Evolutionary conservation across 306 rosid species (phyloP), one percentile per base, ranked within the genome.

Genomic region (Lablab purpureus): DNA sequence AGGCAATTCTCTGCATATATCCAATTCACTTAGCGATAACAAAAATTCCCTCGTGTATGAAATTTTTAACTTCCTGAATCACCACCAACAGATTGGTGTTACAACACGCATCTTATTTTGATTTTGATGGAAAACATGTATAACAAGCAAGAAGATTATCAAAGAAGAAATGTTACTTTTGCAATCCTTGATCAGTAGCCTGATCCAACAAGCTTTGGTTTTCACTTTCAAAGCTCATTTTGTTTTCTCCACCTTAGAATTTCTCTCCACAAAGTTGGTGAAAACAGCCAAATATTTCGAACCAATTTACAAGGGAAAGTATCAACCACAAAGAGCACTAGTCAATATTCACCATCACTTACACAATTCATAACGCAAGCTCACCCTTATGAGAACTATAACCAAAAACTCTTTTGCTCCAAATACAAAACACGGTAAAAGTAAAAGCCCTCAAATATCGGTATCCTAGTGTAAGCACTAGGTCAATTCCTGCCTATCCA

Each of bases 21-120:
- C 98, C 88, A 91, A 88, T 64, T 87, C 91, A 50, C 94, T 89
- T 7, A 96, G 52, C 2, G 99, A 96, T 64, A 96, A 64, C 12
- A 96, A 85, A 81, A 93, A 96, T 43, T 93, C 98, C 74, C 94
- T 86, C 1, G 96, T 81, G 73, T 93, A 91, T 2, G 92, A 80
- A 71, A 85, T 50, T 81, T 43, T 93, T 40, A 54, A 28, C 76
- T 77, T 89, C 98, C 99, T 96, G 89, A 11, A 69, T 54, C 88
- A 88, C 52, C 34, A 83, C 37, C 19, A 58, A 41, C 76, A 81
- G 27, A 71, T n/a, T 25, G 46, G 40, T 71, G 46, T 85, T 45
- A 82, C 34, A 49, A 71, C 70, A 62, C 73, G 56, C 75, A 71
- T 58, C 49, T 76, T 46, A 67, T 30, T 56, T 41, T 19, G 65